Evolutionary conservation across 371 early-diverging fungal species (phyloP).

Genomic region (Dichotomocladium elegans): DNA sequence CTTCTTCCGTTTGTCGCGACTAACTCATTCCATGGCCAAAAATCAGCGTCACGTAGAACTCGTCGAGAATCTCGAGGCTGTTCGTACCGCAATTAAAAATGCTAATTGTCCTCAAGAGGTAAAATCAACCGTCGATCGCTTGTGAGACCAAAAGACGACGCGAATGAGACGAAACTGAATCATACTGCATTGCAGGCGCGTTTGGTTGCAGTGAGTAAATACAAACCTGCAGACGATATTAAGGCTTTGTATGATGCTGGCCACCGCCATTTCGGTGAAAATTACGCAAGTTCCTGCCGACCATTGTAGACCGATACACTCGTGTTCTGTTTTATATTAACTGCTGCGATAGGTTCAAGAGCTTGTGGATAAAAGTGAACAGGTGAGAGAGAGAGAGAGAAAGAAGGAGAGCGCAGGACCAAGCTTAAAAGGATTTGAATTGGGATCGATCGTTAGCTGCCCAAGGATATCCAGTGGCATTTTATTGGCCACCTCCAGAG

Average conservation of each 20-base stretch:
- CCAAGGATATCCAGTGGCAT: constrained; percentile 89
- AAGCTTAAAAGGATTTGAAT: too few relatives aligned
- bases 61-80: constrained; percentile 14
- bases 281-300: constrained; percentile 66
- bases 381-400: constrained; percentile 35
- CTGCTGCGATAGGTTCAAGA: constrained; percentile 81
- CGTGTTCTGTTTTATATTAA: too few relatives aligned
- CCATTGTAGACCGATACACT: constrained; percentile 34
- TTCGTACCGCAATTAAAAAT: constrained; percentile 11
- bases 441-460: constrained; percentile 44
- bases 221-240: constrained; percentile 82
- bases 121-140: not conserved
- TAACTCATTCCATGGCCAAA: constrained; percentile 15
- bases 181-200: constrained; percentile 21
- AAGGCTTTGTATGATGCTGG: constrained; percentile 72
- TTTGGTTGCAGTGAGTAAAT: constrained; percentile 92
- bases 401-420: not conserved
- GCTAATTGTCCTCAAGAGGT: not conserved
- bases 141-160: not conserved
- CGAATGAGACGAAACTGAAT: not conserved
- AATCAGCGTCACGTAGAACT: constrained; percentile 12
- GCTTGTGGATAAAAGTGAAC: constrained; percentile 82
- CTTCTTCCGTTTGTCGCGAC: not conserved
- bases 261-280: constrained; percentile 95
- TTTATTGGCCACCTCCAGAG: constrained; percentile 93